A percentile compares a stretch with the other conserved stretches of the same genome.
phyloP scores from a whole-genome alignment of 352 stramenopile species.

The Phytophthora vignae region DNA sequence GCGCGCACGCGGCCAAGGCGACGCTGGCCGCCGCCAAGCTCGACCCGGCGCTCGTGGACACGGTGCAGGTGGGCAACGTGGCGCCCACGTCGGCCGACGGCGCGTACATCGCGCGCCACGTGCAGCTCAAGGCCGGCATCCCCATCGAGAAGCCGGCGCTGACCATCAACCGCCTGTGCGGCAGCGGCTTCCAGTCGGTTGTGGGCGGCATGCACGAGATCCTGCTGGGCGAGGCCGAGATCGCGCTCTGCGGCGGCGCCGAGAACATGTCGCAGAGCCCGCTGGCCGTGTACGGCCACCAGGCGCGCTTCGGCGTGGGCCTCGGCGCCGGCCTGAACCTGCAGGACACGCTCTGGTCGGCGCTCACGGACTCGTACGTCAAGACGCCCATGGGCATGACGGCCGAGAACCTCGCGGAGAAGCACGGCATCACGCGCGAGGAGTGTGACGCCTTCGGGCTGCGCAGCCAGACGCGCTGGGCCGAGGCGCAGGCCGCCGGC shows the following conservation, averaged over 20 bases:
- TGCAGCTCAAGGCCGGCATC: constrained; percentile 92
- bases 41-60: constrained; percentile 91
- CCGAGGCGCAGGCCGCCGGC: constrained; percentile 88
- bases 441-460: constrained; percentile 96
- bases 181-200: constrained; percentile 97
- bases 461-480: constrained; percentile 94
- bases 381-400: constrained; percentile 98
- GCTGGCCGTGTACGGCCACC: constrained; percentile 92
- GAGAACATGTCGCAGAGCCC: constrained; percentile 98
- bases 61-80: constrained; percentile 97
- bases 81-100: constrained; percentile 94
- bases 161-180: constrained; percentile 98
- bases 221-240: constrained; percentile 88
- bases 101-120: constrained; percentile 96
- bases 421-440: constrained; percentile 94
- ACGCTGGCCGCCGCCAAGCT: constrained; percentile 82
- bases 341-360: constrained; percentile 97
- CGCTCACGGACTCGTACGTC: constrained; percentile 95
- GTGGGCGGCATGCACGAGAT: constrained; percentile 93
- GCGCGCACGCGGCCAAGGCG: constrained; percentile 86
- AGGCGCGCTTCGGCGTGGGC: constrained; percentile 93
- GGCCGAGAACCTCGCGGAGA: constrained; percentile 97
- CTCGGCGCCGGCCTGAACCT: constrained; percentile 94
- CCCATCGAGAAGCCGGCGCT: constrained; percentile 92
- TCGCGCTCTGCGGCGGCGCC: constrained; percentile 91